Evolutionary conservation across 495 filamentous ascomycete genomes (phyloP), one percentile per base, ranked within the genome.

Genomic region (Aspergillus saccharolyticus): DNA sequence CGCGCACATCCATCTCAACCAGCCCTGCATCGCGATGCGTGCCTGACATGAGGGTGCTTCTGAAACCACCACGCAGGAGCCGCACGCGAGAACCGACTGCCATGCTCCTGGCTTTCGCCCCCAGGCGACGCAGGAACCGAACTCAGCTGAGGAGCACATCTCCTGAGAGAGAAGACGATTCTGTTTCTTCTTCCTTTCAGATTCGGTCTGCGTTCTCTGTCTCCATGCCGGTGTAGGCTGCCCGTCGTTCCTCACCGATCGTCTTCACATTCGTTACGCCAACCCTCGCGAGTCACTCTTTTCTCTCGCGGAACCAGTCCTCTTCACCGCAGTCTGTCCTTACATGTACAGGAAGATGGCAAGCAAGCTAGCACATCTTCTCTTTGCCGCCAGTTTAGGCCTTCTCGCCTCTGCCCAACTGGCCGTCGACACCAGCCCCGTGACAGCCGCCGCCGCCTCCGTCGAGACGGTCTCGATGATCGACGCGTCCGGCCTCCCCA

Each of bases 401-500:
- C 22, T 50, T 20, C 17, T 50, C 47, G 22, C 47, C 47, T 28
- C 47, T 15, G 47, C 47, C 6, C 20, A 50, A 3, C 20, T 50
- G 24, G 28, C 22, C 47, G n/a, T 50, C 15, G 47, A 16, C 24
- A 33, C 47, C 22, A 18, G 16, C 14, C 47, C 47, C 3, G 22
- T 28, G 28, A 50, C 47, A 12, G 28, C 47, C 10, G 16, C 47
- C 10, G 16, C 47, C 47, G 21, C 47, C 47, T 14, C 21, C 15
- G 47, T 50, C 47, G 47, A 50, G 28, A 50, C 47, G 22, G 47
- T n/a, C 22, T 50, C 47, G 14, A 4, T 50, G 22, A 24, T 50
- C 47, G 47, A 50, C 47, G 47, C 47, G 10, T 28, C 22, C 22
- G 47, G 47, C 47, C 24, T 50, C 24, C 47, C 47, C 47, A 50